These are phyloP conservation scores for Vicia faba DNA, from an alignment of 306 rosid genomes.

Conservation along the genomic window DNA sequence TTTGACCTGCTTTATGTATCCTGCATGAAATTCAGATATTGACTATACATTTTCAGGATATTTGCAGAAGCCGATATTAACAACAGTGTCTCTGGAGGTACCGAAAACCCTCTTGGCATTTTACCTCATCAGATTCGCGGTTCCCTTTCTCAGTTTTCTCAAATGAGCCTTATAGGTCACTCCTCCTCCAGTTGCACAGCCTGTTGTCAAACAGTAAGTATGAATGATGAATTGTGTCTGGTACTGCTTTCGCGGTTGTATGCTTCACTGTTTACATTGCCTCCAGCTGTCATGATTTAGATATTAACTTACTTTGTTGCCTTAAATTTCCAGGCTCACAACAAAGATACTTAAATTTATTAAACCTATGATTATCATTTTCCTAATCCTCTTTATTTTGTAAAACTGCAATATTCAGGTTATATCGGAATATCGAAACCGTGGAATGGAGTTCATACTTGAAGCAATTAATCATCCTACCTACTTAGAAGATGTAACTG, in stretches of 20 bases:
- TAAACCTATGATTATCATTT: conserved; percentile 14
- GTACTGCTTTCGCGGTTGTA: too few species aligned
- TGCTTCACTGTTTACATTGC: too few species aligned
- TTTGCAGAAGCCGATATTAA: conserved; percentile 69
- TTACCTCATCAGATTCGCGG: conserved; percentile 98
- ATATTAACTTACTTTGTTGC: too few species aligned
- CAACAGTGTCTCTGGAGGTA: conserved; percentile 49
- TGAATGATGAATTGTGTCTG: background rate
- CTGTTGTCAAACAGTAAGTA: conserved; percentile 75
- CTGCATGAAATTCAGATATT: conserved; percentile 32
- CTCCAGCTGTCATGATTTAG: too few species aligned
- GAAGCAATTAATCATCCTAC: conserved; percentile 93
- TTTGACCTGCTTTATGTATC: background rate
- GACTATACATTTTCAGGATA: conserved; percentile 63
- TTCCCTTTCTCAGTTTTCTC: conserved; percentile 75
- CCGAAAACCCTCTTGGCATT: conserved; percentile 86
- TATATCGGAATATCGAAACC: conserved; percentile 72
- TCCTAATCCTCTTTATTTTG: background rate
- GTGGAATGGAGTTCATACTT: conserved; percentile 75
- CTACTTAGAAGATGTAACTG: conserved; percentile 89
- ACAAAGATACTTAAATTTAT: background rate
- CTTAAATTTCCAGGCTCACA: too few species aligned
- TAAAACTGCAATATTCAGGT: conserved; percentile 57
- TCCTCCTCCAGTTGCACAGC: conserved; percentile 95
- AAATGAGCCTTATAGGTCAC: conserved; percentile 87